Conservation (phyloP, 306 rosid genomes). For the Cucumis cinereus region DNA sequence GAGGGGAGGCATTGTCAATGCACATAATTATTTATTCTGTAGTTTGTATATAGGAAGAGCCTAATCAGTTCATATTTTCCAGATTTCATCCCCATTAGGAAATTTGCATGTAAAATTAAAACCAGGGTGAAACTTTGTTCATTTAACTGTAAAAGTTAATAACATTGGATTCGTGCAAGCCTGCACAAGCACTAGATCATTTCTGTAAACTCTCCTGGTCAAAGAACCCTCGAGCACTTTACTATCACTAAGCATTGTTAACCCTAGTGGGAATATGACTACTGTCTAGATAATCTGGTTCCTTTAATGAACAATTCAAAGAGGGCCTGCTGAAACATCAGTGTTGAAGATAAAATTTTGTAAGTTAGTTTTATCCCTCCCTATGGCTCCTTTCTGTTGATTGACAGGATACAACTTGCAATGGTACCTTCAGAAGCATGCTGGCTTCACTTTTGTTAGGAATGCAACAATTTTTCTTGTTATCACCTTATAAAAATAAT, state of each 20-base stretch:
- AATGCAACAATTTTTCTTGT: not conserved
- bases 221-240: not conserved
- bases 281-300: not conserved
- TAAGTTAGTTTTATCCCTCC: not conserved
- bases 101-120: not conserved
- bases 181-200: not conserved
- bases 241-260: not conserved
- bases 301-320: not conserved
- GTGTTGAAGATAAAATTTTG: not conserved
- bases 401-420: not conserved
- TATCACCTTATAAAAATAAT: not conserved
- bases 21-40: not conserved
- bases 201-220: not conserved
- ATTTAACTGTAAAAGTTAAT: not conserved
- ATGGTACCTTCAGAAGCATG: not conserved
- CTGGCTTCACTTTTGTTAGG: not conserved
- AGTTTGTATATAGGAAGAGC: not conserved
- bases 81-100: not conserved
- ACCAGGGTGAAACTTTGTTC: not conserved
- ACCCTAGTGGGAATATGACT: not conserved
- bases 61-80: not conserved
- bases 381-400: not conserved
- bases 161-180: not conserved
- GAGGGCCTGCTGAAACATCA: not conserved
- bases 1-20: constrained; percentile 24